Base-by-base conservation (phyloP, 768 basidiomycete species). In the Suillus cothurnatus region DNA sequence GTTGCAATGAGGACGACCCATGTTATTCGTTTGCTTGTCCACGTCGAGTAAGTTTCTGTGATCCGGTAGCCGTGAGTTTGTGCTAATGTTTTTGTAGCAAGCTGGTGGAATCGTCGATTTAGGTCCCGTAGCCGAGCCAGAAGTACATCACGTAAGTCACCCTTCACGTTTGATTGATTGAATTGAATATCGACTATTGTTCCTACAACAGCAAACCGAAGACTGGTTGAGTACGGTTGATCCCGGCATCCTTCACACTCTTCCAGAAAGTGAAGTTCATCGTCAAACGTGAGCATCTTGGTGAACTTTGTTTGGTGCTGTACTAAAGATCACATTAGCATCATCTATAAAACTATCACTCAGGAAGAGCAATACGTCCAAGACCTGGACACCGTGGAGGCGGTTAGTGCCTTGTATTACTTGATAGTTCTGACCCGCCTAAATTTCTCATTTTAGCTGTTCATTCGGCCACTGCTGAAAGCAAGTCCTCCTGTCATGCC, bases 351-450 rank as follows among this genome's bases (percentile, higher is more conserved):
- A 72, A 85, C 96, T 43, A 93, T 99, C 68, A 84, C 84, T 68
- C 90, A 93, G 70, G 97, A 99, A 74, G 89, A 94, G 68, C 91
- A 94, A 71, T 97, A 96, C 73, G 79, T 94, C 50, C 88, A 89
- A 63, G 97, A 99, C 72, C 83, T 99, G 9, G 90, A 94, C 65
- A 82, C 88, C 2, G 86, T 97, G 52, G 93, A 97, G 72, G 81
- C 84, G 19, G 88, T 91, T 83, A 26, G 78, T 86, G 36, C 23
- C 53, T 23, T 45, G 1, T 19, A 70, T 72, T 23, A 17, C 38
- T 19, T 58, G 50, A 28, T 6, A 28, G 26, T 19, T 26, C 8
- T 21, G 32, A 31, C 69, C 69, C 34, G 70, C 70, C 62, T n/a
- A 71, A 78, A 85, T 55, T 41, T 15, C 66, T 74, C 26, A 70